Conservation (phyloP, 176 grass and related monocot genomes). For the Triticum aestivum region IWGSC_CS_RefSeq_v2.1 NC_057799.1:75444232-75444731, state of each 20-base stretch:
- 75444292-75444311: constrained; percentile 75
- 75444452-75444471: constrained; percentile 55
- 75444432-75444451: constrained; percentile 75
- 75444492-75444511: constrained; percentile 70
- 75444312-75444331: constrained; percentile 74
- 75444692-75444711: background rate
- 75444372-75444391: constrained; percentile 71
- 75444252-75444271: constrained; percentile 82
- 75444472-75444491: constrained; percentile 53
- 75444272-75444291: constrained; percentile 97
- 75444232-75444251: constrained; percentile 76
- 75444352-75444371: constrained; percentile 83
- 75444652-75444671: background rate
- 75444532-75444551: constrained; percentile 25
- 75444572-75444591: background rate
- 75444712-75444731: background rate
- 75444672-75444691: too few species aligned
- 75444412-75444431: constrained; percentile 82
- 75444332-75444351: constrained; percentile 82
- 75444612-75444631: background rate
- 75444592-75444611: background rate
- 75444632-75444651: background rate
- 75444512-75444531: constrained; percentile 52
- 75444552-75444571: background rate
- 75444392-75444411: constrained; percentile 38